Base-by-base conservation (phyloP, 257 asterid species). In the Osmanthus fragrans region DNA sequence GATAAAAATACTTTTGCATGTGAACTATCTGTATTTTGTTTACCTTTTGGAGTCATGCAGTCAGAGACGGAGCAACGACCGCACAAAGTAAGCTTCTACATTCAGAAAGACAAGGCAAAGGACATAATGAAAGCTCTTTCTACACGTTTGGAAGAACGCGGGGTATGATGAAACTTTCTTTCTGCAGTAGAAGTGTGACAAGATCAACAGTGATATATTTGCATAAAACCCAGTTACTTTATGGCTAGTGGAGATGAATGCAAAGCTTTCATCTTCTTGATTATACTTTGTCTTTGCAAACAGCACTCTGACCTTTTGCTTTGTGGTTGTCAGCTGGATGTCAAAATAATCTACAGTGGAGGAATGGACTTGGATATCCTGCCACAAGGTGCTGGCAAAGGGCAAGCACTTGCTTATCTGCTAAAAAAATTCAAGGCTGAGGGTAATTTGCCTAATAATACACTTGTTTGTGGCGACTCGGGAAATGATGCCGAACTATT, bases 351-450 rank as follows among this genome's bases (percentile, higher is more conserved):
- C 79, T 93, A 96, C 87, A 96, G 99, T 77, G 99, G 99, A 34
- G 99, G 98, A 81, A 89, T 89, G 90, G 98, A 90, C 87, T 85
- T 96, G 86, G 99, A 96, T 86, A 87, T 96, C 76, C 81, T 93
- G 83, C 97, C 99, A 27, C 94, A 88, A 86, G 97, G 99, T 75
- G 99, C 99, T 77, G 99, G 99, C 56, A 96, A 96, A 88, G 99
- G 99, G 85, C 97, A 92, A 84, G 99, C 99, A 74, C 97, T 96
- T 82, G 97, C 97, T 80, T 96, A 96, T 86, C 80, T 96, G 87
- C 99, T 88, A 72, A 86, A 88, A 76, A 93, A 86, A 79, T 85
- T 93, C 81, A 90, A 85, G 85, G 80, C 81, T 2, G 95, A 82
- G 86, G 93, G 89, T 6, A 88, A 89, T 83, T 83, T 84, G 54